Evolutionary conservation across 148 eudicot genomes (phyloP).

Genomic region (Cornus florida): DNA sequence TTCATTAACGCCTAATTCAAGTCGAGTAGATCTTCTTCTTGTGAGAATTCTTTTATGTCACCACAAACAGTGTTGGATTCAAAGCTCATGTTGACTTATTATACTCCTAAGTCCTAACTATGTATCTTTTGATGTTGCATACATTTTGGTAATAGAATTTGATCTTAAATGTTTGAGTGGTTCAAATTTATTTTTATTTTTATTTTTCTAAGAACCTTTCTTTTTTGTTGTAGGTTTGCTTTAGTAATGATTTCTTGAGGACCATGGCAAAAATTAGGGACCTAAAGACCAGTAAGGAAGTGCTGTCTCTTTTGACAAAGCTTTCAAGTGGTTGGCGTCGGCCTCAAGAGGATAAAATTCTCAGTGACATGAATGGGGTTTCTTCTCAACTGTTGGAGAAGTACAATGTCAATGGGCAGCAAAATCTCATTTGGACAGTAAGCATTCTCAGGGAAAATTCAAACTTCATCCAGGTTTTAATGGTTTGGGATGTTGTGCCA

Average conservation of each 20-base stretch:
- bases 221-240: constrained; percentile 29
- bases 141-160: too few species aligned
- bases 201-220: not conserved
- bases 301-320: constrained; percentile 26
- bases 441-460: constrained; percentile 29
- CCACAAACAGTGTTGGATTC: too few species aligned
- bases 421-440: constrained; percentile 33
- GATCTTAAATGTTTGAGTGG: too few species aligned
- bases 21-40: too few species aligned
- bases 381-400: constrained; percentile 11
- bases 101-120: too few species aligned
- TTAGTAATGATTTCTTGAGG: constrained; percentile 27
- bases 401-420: constrained; percentile 18
- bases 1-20: too few species aligned
- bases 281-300: constrained; percentile 24
- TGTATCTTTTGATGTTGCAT: too few species aligned
- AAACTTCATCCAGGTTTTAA: constrained; percentile 33
- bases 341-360: not conserved
- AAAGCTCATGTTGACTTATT: too few species aligned
- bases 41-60: too few species aligned
- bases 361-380: not conserved
- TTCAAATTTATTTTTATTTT: too few species aligned
- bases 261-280: constrained; percentile 24
- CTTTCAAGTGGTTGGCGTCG: constrained; percentile 43
- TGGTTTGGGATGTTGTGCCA: constrained; percentile 36